A percentile compares a stretch with the other conserved stretches of the same genome.
These are phyloP conservation scores for Blastobotrys serpentis DNA, from an alignment of 1,139 yeast species.

Conservation along the genomic window DNA sequence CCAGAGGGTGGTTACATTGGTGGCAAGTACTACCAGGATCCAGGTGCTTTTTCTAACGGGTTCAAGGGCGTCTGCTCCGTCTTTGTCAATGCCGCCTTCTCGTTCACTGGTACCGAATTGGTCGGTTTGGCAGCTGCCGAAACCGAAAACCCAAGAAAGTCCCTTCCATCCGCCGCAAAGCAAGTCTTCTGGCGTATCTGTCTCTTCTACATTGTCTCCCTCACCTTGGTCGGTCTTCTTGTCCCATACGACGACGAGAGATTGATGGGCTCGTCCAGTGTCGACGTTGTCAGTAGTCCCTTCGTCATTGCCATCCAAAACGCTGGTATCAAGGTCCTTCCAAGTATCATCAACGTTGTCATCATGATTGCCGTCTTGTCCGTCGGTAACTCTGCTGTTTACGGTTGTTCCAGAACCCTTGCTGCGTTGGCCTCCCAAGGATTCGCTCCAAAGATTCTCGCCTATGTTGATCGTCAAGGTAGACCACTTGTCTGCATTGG, in stretches of 20 bases:
- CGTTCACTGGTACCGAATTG: conserved; percentile 81
- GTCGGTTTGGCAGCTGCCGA: conserved; percentile 87
- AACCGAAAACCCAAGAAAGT: conserved; percentile 67
- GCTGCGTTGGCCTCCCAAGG: conserved; percentile 81
- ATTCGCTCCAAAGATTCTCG: conserved; percentile 70
- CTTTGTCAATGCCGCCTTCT: conserved; percentile 82
- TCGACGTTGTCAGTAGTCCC: conserved; percentile 64
- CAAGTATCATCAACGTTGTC: conserved; percentile 71
- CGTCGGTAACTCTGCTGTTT: conserved; percentile 74
- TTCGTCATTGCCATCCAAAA: conserved; percentile 65
- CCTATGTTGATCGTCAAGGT: conserved; percentile 71
- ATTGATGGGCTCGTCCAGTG: conserved; percentile 47
- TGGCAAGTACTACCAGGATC: conserved; percentile 56
- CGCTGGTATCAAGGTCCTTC: conserved; percentile 60
- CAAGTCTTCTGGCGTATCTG: conserved; percentile 73
- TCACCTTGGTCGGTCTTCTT: conserved; percentile 58
- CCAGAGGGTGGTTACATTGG: conserved; percentile 62
- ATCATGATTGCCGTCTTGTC: conserved; percentile 67
- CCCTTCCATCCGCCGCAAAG: conserved; percentile 67
- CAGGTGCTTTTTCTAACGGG: conserved; percentile 62
- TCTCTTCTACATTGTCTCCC: conserved; percentile 59
- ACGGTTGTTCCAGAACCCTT: conserved; percentile 78
- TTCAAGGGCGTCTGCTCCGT: conserved; percentile 84
- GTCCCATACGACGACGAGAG: conserved; percentile 59
- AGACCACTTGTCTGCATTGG: conserved; percentile 70